Conservation (phyloP, 2,329 filamentous ascomycete genomes). For the Microdochium paspali region DNA sequence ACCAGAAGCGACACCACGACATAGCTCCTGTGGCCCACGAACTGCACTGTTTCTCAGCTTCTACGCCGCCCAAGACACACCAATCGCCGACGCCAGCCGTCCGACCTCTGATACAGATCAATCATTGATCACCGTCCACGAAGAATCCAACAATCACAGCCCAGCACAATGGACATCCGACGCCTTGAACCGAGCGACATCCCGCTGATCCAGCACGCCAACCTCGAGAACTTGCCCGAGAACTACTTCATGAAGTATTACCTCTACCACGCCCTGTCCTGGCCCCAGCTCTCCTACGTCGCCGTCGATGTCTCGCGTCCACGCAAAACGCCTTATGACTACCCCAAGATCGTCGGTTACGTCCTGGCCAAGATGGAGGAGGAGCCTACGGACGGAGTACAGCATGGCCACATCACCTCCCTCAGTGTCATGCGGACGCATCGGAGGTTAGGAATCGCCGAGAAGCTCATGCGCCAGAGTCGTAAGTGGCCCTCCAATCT, state of each 20-base stretch:
- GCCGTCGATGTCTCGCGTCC: constrained; percentile 85
- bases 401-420: constrained; percentile 93
- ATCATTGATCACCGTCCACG: too few species aligned
- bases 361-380: constrained; percentile 99
- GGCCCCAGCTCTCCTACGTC: constrained; percentile 95
- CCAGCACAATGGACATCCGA: constrained; percentile 70
- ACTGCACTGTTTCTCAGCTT: too few species aligned
- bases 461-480: constrained; percentile 95
- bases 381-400: constrained; percentile 81
- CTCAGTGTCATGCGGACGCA: constrained; percentile 96
- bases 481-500: too few species aligned
- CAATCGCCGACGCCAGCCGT: too few species aligned
- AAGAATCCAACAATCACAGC: too few species aligned
- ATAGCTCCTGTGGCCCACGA: too few species aligned
- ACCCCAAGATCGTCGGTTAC: constrained; percentile 96
- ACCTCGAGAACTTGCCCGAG: constrained; percentile 97
- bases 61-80: too few species aligned
- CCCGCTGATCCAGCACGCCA: constrained; percentile 90
- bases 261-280: constrained; percentile 95
- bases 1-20: too few species aligned
- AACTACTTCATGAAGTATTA: constrained; percentile 99
- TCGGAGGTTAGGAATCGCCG: constrained; percentile 79
- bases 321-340: constrained; percentile 69
- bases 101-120: too few species aligned
- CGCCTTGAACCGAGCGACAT: constrained; percentile 76